Conservation (phyloP, 352 stramenopile genomes). For the Phytophthora fragariae region DNA sequence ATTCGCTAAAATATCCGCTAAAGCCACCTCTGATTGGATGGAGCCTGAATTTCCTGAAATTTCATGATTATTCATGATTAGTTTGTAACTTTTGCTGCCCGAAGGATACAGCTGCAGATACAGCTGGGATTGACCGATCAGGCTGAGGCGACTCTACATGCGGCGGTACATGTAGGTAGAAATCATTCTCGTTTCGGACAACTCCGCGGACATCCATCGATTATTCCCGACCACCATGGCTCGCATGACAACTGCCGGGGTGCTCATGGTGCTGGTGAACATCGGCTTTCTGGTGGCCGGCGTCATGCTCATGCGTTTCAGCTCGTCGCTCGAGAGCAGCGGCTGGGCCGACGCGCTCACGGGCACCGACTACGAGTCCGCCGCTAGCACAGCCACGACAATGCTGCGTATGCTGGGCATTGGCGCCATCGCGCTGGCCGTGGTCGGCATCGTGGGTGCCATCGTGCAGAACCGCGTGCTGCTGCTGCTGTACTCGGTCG, state of each 20-base stretch:
- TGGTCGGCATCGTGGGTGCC: constrained; percentile 74
- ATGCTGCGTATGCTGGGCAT: constrained; percentile 63
- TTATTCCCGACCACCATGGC: constrained; percentile 18
- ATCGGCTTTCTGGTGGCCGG: constrained; percentile 73
- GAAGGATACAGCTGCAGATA: constrained; percentile 12
- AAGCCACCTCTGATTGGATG: constrained; percentile 4
- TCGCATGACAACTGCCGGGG: constrained; percentile 52
- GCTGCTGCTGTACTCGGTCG: constrained; percentile 74
- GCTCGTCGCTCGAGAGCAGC: constrained; percentile 56
- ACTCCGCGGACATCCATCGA: background rate
- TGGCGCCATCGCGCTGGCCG: constrained; percentile 59
- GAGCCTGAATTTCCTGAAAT: background rate
- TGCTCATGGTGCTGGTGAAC: constrained; percentile 82
- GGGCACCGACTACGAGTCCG: constrained; percentile 71
- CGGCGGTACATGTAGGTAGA: background rate
- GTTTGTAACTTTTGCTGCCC: background rate
- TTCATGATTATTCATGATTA: background rate
- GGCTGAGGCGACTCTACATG: constrained; percentile 3
- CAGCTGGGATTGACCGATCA: constrained; percentile 26
- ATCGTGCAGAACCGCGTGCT: constrained; percentile 72
- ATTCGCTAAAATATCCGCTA: constrained; percentile 14
- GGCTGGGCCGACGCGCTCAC: constrained; percentile 83
- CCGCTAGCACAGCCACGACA: constrained; percentile 52
- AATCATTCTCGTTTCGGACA: constrained; percentile 31
- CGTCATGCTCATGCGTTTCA: constrained; percentile 72